Evolutionary conservation across 352 stramenopile genomes (phyloP).

Genomic region (Saprolegnia parasitica): DNA sequence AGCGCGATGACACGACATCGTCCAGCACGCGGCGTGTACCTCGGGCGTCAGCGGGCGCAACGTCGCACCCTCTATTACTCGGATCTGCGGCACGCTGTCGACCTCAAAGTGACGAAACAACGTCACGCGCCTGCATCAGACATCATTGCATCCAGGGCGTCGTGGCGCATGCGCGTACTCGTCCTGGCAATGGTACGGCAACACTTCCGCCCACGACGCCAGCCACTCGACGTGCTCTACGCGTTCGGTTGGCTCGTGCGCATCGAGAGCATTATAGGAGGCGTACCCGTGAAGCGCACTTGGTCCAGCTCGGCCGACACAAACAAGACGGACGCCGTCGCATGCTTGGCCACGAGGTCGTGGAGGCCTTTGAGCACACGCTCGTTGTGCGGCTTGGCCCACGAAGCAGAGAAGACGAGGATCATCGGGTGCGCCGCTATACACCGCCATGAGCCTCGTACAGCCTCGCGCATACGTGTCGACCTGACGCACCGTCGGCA

Average conservation of each 20-base stretch:
- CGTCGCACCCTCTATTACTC: neutral
- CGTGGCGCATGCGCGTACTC: neutral
- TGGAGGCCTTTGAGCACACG: neutral
- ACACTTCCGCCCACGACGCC: conserved; percentile 2
- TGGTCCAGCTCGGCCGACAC: conserved; percentile 19
- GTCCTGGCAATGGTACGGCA: conserved; percentile 7
- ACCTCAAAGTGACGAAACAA: conserved; percentile 19
- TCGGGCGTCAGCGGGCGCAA: neutral
- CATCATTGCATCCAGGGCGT: neutral
- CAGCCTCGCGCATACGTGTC: neutral
- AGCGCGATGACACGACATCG: too few relatives aligned
- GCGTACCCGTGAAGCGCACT: conserved; percentile 17
- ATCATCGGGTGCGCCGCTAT: neutral
- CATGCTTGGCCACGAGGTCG: neutral
- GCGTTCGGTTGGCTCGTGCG: neutral
- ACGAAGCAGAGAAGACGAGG: conserved; percentile 21
- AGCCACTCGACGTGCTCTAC: conserved; percentile 16
- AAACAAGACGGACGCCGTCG: neutral
- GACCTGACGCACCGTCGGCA: neutral
- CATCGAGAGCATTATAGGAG: neutral
- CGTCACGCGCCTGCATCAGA: neutral
- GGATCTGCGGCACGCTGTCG: conserved; percentile 11
- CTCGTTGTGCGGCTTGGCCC: conserved; percentile 10
- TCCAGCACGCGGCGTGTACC: neutral
- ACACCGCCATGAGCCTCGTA: neutral